Evolutionary conservation across 371 early-diverging fungal species (phyloP).

Genomic region (Edhazardia aedis): DNA sequence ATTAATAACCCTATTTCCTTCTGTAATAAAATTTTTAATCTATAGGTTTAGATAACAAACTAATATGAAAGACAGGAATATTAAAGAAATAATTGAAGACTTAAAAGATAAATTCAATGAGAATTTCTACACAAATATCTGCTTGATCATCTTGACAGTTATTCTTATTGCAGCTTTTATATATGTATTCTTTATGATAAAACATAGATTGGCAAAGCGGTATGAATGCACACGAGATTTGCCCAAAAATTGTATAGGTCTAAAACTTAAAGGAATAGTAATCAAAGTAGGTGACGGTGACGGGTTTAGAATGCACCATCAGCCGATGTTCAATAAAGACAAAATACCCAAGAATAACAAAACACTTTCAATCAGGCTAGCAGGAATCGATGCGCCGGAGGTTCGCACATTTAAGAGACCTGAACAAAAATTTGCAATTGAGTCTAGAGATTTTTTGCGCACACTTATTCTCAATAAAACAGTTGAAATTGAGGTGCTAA

Average conservation of each 20-base stretch:
- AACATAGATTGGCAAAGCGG: too few relatives aligned
- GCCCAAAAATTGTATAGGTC: slow-evolving; percentile 1
- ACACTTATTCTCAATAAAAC: background rate
- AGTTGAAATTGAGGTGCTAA: slow-evolving; percentile 10
- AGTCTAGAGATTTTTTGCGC: slow-evolving; percentile 9
- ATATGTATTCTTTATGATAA: too few relatives aligned
- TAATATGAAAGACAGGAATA: too few relatives aligned
- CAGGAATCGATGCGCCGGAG: slow-evolving; percentile 32
- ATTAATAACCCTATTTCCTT: too few relatives aligned
- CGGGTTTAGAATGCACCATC: slow-evolving; percentile 17
- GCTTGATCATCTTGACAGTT: too few relatives aligned
- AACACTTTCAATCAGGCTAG: slow-evolving; percentile 10
- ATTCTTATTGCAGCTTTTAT: too few relatives aligned
- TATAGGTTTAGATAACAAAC: too few relatives aligned
- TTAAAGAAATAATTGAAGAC: too few relatives aligned
- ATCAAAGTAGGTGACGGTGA: slow-evolving; percentile 28
- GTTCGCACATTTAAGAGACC: slow-evolving; percentile 3
- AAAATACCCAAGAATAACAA: background rate
- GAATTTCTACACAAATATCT: too few relatives aligned
- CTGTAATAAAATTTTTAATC: too few relatives aligned
- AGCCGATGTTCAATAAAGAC: slow-evolving; percentile 6
- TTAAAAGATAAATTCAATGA: too few relatives aligned
- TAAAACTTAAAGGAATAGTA: slow-evolving; percentile 15
- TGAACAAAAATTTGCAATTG: slow-evolving; percentile 15
- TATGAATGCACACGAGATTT: background rate